Evolutionary conservation across 2,329 filamentous ascomycete genomes (phyloP).

Genomic region (Leptographium procerum): DNA sequence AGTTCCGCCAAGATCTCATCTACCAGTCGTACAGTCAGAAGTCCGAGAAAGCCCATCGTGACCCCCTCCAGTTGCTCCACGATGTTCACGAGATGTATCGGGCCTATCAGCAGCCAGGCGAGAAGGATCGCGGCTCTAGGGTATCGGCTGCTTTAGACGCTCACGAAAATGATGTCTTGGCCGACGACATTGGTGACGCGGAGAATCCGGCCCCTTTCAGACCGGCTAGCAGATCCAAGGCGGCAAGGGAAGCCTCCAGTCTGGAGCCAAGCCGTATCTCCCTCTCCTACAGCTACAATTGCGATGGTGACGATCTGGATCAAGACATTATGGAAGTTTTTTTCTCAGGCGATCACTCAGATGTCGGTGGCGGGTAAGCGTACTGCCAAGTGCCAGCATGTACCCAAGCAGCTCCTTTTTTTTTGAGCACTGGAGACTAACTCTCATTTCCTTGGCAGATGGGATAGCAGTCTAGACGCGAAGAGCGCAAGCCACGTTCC

Average conservation of each 20-base stretch:
- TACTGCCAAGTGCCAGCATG: no score
- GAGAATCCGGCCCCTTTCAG: no score
- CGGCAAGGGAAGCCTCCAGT: no score
- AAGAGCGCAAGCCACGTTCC: conserved; percentile 56
- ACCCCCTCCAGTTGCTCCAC: not conserved
- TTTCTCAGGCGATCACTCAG: conserved; percentile 70
- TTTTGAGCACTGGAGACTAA: not conserved
- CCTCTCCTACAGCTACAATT: conserved; percentile 14
- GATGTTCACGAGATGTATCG: not conserved
- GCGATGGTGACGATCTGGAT: conserved; percentile 34
- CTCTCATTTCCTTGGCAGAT: conserved; percentile 19
- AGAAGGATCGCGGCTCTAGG: not conserved
- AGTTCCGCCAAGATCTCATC: conserved; percentile 61
- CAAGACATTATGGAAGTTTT: conserved; percentile 73
- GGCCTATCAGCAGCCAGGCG: not conserved
- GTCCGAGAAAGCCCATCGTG: not conserved
- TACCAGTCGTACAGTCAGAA: conserved; percentile 30
- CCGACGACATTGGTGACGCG: no score
- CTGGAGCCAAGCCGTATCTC: no score
- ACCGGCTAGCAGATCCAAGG: no score
- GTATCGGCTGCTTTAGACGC: no score
- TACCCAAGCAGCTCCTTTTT: no score
- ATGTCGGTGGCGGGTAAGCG: conserved; percentile 56
- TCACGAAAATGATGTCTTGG: not conserved
- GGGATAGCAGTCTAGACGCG: conserved; percentile 43